Base-by-base conservation (phyloP, 140 eudicot genomes). In the Ambrosia hybrid region DNA sequence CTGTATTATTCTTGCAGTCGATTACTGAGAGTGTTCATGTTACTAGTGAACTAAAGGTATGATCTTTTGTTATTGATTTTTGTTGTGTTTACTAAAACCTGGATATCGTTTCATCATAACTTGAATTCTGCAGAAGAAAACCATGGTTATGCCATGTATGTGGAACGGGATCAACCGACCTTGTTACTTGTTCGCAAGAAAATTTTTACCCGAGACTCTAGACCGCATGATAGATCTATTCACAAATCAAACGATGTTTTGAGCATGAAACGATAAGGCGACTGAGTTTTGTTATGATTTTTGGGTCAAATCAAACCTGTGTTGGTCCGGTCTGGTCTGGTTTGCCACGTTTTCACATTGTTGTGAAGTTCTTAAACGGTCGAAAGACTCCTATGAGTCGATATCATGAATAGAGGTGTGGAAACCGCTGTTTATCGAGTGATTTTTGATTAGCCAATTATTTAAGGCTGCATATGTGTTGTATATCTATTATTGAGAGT, bases 101-200 rank as follows among this genome's bases (percentile, higher is more conserved):
- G 62, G 56, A 51, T 15, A 36, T 26, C 10, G 55, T 10, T 49
- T 5, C 14, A 49, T 49, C 12, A 57, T 67, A 14, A 43, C 41
- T 80, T 49, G n/a, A 36, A 66, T 60, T 12, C 21, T 89, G 83
- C 95, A 89, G 98, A 85, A 84, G 77, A 73, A 79, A 72, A 73
- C 86, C 34, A 78, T 73, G 81, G 73, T 83, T 9, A 83, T 12
- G 71, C 90, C 95, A 30, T 92, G 98, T 92, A 39, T 85, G 73
- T 92, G 96, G 98, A 92, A 89, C 41, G 96, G 92, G 71, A 83
- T 71, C 83, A 76, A 67, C 49, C 72, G 98, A 6, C 98, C 96
- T 1, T 92, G 98, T 78, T 92, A 86, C 84, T 79, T 92, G 75
- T 92, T 92, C 58, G 96, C 89, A 13, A 80, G 96, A 79, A 92